Conservation (phyloP, 108 stramenopile species). For the Nitzschia inconspicua region DNA sequence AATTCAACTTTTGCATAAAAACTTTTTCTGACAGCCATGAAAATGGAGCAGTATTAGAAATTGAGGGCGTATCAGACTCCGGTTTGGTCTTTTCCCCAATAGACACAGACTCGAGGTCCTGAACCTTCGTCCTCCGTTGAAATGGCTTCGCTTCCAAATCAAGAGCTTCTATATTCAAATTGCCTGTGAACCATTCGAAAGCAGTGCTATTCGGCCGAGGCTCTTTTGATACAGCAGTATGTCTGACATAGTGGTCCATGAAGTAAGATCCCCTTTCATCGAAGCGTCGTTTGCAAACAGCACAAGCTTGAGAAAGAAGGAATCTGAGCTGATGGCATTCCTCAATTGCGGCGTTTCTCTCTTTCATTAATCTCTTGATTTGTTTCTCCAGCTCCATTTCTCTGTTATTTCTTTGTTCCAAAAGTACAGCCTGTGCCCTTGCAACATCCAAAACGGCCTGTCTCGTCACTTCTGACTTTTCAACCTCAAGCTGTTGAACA, state of each 20-base stretch:
- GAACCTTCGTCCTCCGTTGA: no score
- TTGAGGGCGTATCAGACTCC: no score
- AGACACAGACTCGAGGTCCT: no score
- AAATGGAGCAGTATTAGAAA: no score
- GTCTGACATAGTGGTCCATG: slow-evolving; percentile 8
- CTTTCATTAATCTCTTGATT: slow-evolving; percentile 2
- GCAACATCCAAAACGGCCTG: background rate
- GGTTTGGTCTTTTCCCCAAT: no score
- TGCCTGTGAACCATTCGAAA: slow-evolving; percentile 15
- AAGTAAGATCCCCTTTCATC: background rate
- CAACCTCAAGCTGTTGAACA: slow-evolving; percentile 11
- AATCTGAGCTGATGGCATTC: slow-evolving; percentile 15
- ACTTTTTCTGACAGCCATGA: no score
- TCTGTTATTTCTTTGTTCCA: background rate
- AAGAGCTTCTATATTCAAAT: no score
- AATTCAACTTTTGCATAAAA: no score
- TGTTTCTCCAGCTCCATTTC: slow-evolving; percentile 2
- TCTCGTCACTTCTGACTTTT: slow-evolving; percentile 1
- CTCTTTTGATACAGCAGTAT: slow-evolving; percentile 1
- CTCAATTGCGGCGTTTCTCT: slow-evolving; percentile 7
- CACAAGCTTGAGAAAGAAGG: background rate
- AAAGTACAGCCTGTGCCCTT: background rate
- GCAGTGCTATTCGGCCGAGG: background rate
- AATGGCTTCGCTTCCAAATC: no score
- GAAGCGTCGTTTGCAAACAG: slow-evolving; percentile 2